Conservation (phyloP, 768 basidiomycete species). For the Austroboletus eburneus region DNA sequence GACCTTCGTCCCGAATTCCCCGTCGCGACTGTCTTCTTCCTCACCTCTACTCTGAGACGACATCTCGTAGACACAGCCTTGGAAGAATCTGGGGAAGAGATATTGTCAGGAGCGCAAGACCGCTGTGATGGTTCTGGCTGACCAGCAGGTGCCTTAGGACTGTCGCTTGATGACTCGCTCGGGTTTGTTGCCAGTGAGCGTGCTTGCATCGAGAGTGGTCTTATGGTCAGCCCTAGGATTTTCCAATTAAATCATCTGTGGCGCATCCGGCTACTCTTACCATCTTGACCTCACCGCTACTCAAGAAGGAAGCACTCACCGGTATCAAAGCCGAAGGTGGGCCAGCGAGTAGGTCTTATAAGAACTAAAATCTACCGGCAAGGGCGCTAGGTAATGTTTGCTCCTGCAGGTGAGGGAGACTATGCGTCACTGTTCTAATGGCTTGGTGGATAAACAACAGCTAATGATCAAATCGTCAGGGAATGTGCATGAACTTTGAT, state of each 20-base stretch:
- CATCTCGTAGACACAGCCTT: no score
- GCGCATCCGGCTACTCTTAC: slow-evolving; percentile 44
- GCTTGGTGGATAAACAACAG: no score
- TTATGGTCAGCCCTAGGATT: slow-evolving; percentile 65
- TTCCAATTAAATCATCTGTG: slow-evolving; percentile 61
- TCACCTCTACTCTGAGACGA: no score
- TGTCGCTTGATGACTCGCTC: slow-evolving; percentile 54
- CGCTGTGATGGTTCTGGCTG: no score
- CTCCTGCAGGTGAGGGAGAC: slow-evolving; percentile 63
- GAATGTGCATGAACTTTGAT: slow-evolving; percentile 78
- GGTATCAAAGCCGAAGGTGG: slow-evolving; percentile 74
- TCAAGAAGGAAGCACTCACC: slow-evolving; percentile 58
- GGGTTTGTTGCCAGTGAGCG: slow-evolving; percentile 68
- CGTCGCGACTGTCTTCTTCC: no score
- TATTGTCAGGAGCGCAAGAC: no score
- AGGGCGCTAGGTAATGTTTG: slow-evolving; percentile 64
- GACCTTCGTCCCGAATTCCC: no score
- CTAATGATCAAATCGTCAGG: no score
- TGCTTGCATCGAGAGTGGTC: slow-evolving; percentile 63
- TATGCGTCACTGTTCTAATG: slow-evolving; percentile 30
- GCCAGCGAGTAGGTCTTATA: slow-evolving; percentile 66
- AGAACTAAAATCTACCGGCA: slow-evolving; percentile 71
- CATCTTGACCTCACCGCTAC: slow-evolving; percentile 64
- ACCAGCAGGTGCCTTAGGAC: no score
- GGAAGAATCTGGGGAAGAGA: no score